These are phyloP conservation scores for Geotrichum macrosporum DNA, from an alignment of 1,139 yeast genomes.

Conservation along the genomic window DNA sequence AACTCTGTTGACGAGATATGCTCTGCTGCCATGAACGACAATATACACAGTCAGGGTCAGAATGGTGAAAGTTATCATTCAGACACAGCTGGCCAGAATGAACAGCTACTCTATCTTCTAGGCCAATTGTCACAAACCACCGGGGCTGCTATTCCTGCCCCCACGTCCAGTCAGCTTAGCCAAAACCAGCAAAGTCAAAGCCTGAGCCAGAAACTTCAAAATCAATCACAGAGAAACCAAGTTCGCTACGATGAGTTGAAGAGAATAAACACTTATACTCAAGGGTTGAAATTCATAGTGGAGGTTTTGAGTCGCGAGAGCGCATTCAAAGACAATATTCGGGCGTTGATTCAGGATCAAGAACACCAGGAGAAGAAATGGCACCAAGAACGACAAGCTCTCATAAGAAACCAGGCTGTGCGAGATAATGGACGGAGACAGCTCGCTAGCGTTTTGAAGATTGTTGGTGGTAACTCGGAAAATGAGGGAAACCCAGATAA, in stretches of 20 bases:
- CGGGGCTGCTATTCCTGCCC: too few relatives aligned
- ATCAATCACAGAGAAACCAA: too few relatives aligned
- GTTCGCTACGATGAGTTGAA: slow-evolving; percentile 27
- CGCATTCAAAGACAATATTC: slow-evolving; percentile 23
- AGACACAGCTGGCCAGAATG: too few relatives aligned
- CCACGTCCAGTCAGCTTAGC: too few relatives aligned
- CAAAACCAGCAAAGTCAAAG: too few relatives aligned
- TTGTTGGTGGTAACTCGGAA: slow-evolving; percentile 23
- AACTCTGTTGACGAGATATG: too few relatives aligned
- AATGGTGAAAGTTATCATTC: too few relatives aligned
- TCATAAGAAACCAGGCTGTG: slow-evolving; percentile 21
- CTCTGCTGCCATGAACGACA: too few relatives aligned
- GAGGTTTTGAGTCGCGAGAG: slow-evolving; percentile 25
- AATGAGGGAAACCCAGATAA: background rate
- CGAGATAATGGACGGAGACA: slow-evolving; percentile 24
- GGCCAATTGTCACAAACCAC: too few relatives aligned
- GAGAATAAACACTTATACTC: slow-evolving; percentile 27
- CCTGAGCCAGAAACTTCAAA: too few relatives aligned
- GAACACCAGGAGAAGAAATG: slow-evolving; percentile 27
- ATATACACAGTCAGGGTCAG: too few relatives aligned
- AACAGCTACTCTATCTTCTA: too few relatives aligned
- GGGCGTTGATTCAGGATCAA: slow-evolving; percentile 28
- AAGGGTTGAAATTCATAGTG: slow-evolving; percentile 29
- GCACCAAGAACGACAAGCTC: slow-evolving; percentile 25
- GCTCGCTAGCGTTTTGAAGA: slow-evolving; percentile 24